These are phyloP conservation scores for Aegle marmelos DNA, from an alignment of 345 rosid species.

Conservation along the genomic window DNA sequence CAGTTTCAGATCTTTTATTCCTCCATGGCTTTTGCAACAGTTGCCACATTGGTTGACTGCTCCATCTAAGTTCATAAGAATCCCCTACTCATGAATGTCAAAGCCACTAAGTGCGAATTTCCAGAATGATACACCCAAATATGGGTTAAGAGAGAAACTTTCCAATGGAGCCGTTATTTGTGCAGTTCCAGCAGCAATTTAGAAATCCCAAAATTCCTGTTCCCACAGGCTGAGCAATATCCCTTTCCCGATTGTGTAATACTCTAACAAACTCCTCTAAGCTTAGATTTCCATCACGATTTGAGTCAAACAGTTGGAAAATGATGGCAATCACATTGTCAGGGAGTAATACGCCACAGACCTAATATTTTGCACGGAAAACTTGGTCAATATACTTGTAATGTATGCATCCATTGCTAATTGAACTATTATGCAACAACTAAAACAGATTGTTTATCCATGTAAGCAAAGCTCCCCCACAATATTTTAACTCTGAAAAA, in stretches of 20 bases:
- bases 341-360: slow-evolving; percentile 60
- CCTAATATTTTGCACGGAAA: slow-evolving; percentile 35
- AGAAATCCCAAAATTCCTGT: slow-evolving; percentile 47
- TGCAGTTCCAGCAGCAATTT: slow-evolving; percentile 42
- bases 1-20: not conserved
- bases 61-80: not conserved
- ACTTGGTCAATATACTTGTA: not conserved
- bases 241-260: slow-evolving; percentile 60
- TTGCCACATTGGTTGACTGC: not conserved
- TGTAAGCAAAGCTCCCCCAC: not conserved
- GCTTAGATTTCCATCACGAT: slow-evolving; percentile 68
- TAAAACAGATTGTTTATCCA: no score
- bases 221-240: slow-evolving; percentile 59
- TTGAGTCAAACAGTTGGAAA: slow-evolving; percentile 74
- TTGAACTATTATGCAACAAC: not conserved
- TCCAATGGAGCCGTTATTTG: slow-evolving; percentile 28
- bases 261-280: slow-evolving; percentile 67
- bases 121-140: not conserved
- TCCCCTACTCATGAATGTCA: not conserved
- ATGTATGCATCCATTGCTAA: not conserved
- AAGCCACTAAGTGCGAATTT: not conserved
- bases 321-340: slow-evolving; percentile 68
- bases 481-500: not conserved
- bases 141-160: slow-evolving; percentile 20
- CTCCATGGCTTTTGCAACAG: not conserved